Evolutionary conservation across 2,329 filamentous ascomycete genomes (phyloP).

Genomic region (Venturia asperata): DNA sequence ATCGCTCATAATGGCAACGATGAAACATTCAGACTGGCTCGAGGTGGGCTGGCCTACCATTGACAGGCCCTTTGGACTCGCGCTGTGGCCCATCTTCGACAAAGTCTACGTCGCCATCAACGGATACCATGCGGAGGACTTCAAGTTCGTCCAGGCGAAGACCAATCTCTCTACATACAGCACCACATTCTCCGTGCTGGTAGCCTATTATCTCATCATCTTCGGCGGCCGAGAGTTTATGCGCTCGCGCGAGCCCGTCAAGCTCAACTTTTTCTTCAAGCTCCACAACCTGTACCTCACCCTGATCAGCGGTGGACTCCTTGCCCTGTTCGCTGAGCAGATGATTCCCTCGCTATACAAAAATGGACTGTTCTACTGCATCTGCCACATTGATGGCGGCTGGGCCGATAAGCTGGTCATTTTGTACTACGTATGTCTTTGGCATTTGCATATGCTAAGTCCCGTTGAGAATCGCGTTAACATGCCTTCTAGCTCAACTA

Average conservation of each 20-base stretch:
- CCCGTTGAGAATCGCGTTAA: constrained; percentile 33
- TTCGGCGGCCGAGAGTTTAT: constrained; percentile 89
- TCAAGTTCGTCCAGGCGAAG: constrained; percentile 70
- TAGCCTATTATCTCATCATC: constrained; percentile 87
- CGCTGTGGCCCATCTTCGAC: constrained; percentile 91
- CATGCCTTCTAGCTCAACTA: constrained; percentile 69
- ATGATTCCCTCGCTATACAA: constrained; percentile 74
- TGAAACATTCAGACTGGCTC: constrained; percentile 16
- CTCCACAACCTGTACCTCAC: constrained; percentile 96
- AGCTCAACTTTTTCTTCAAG: constrained; percentile 85
- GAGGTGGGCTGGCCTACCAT: constrained; percentile 59
- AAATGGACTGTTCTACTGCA: constrained; percentile 78
- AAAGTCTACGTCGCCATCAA: constrained; percentile 69
- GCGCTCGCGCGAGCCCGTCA: constrained; percentile 76
- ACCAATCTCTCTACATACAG: constrained; percentile 88
- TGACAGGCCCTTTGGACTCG: constrained; percentile 84
- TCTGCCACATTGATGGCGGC: constrained; percentile 74
- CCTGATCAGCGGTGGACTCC: constrained; percentile 68
- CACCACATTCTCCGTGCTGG: constrained; percentile 70
- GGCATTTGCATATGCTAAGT: constrained; percentile 18
- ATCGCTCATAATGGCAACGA: constrained; percentile 10
- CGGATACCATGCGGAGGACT: constrained; percentile 80
- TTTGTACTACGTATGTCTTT: constrained; percentile 80
- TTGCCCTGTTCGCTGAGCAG: constrained; percentile 86
- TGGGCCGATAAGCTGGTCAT: constrained; percentile 92